phyloP scores from a whole-genome alignment of 805 yeast species.

The Starmerella stigmatis region DNA sequence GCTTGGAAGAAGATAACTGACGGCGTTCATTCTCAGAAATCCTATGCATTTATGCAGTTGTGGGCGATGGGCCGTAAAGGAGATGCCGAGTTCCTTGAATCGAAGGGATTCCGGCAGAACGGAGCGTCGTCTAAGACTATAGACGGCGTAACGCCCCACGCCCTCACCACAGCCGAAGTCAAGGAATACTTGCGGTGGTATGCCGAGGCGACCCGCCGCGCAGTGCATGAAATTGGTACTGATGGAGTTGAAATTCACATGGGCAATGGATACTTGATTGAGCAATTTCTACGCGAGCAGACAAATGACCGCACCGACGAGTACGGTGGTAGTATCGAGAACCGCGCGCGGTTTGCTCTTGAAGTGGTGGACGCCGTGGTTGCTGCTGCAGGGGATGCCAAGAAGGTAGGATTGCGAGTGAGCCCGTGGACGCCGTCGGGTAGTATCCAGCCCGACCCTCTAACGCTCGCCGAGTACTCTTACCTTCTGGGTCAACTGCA shows the following conservation, averaged over 20 bases:
- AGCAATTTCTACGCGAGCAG: conserved; percentile 38
- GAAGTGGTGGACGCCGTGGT: conserved; percentile 45
- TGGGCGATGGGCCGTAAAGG: conserved; percentile 23
- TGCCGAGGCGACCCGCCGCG: conserved; percentile 35
- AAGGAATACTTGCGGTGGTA: conserved; percentile 18
- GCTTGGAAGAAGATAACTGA: conserved; percentile 32
- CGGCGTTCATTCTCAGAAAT: conserved; percentile 26
- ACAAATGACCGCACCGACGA: conserved; percentile 48
- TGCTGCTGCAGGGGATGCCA: conserved; percentile 39
- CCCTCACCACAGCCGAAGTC: conserved; percentile 13
- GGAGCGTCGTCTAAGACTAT: conserved; percentile 4
- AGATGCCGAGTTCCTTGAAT: conserved; percentile 11
- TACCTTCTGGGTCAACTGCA: conserved; percentile 35
- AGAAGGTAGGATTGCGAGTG: conserved; percentile 30
- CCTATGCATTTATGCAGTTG: conserved; percentile 18
- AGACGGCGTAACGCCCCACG: not conserved
- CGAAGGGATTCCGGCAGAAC: conserved; percentile 8
- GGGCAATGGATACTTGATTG: conserved; percentile 51
- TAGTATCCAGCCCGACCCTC: conserved; percentile 28
- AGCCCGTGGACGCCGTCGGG: conserved; percentile 33
- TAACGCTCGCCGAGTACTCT: conserved; percentile 35
- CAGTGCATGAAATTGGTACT: conserved; percentile 43
- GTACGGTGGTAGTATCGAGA: conserved; percentile 53
- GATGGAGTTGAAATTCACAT: conserved; percentile 59
- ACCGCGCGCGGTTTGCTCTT: conserved; percentile 42